Conservation (phyloP, 768 basidiomycete species). For the Xerocomellus intermedius region DNA sequence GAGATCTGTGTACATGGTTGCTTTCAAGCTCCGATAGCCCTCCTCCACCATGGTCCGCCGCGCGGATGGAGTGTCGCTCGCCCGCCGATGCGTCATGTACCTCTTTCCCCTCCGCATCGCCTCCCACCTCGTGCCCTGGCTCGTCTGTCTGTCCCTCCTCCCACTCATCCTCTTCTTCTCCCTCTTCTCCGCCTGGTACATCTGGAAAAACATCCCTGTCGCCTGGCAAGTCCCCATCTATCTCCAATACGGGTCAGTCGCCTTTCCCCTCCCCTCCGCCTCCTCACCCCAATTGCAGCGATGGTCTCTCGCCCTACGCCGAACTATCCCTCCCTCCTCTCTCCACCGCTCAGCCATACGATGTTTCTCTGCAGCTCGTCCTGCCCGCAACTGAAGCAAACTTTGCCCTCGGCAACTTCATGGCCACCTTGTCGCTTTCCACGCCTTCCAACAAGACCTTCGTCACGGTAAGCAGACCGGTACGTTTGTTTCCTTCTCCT, state of each 20-base stretch:
- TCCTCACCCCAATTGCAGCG: constrained; percentile 40
- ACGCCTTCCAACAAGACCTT: constrained; percentile 66
- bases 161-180: constrained; percentile 64
- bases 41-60: constrained; percentile 22
- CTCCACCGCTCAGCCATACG: constrained; percentile 65
- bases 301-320: constrained; percentile 65
- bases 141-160: constrained; percentile 58
- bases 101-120: constrained; percentile 36
- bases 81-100: constrained; percentile 2
- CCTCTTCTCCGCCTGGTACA: constrained; percentile 63
- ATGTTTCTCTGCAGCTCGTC: constrained; percentile 63
- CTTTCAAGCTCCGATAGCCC: constrained; percentile 24
- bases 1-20: constrained; percentile 31
- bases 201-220: constrained; percentile 70
- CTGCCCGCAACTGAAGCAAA: constrained; percentile 69
- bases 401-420: constrained; percentile 80
- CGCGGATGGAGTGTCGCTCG: constrained; percentile 2
- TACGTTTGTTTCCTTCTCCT: constrained; percentile 36
- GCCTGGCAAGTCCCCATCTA: constrained; percentile 69
- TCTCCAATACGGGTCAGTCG: constrained; percentile 77
- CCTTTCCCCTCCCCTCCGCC: not conserved
- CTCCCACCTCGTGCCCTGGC: constrained; percentile 63
- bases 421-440: constrained; percentile 62
- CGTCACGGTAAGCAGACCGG: constrained; percentile 58
- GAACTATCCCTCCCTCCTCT: constrained; percentile 50